phyloP scores from a whole-genome alignment of 2,329 filamentous ascomycete species.

The Fusarium irregulare region DNA sequence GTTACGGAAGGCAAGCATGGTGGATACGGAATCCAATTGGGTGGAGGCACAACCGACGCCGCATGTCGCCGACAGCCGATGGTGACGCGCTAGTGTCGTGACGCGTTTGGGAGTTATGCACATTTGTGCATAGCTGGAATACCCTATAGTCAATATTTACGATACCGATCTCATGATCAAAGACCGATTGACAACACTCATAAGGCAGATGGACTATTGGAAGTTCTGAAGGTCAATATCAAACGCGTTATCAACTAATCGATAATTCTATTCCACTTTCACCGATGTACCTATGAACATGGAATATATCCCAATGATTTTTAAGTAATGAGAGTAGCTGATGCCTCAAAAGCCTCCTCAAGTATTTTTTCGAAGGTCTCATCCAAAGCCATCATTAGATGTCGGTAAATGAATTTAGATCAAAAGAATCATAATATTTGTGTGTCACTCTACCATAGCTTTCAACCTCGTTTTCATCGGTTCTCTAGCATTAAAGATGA shows the following conservation, averaged over 20 bases:
- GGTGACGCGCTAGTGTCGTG: neutral
- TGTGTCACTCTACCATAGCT: fast-evolving
- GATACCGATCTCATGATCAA: fast-evolving
- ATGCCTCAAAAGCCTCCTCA: too few species aligned
- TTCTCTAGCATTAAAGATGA: fast-evolving
- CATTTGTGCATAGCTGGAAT: neutral
- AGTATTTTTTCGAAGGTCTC: too few species aligned
- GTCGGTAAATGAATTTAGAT: too few species aligned
- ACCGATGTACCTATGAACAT: too few species aligned
- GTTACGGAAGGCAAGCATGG: neutral
- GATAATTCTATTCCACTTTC: too few species aligned
- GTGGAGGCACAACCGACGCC: neutral
- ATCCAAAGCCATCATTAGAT: too few species aligned
- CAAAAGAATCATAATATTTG: too few species aligned
- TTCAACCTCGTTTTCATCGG: fast-evolving
- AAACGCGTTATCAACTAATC: fast-evolving
- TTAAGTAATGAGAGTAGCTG: too few species aligned
- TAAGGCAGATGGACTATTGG: too few species aligned
- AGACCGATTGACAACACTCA: fast-evolving
- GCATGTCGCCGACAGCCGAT: neutral
- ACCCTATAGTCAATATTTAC: fast-evolving
- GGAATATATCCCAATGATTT: too few species aligned
- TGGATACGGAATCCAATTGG: too few species aligned
- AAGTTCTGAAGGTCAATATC: too few species aligned
- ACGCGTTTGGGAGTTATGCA: neutral